Base-by-base conservation (phyloP, 768 basidiomycete species). In the Collybia sp. region DNA sequence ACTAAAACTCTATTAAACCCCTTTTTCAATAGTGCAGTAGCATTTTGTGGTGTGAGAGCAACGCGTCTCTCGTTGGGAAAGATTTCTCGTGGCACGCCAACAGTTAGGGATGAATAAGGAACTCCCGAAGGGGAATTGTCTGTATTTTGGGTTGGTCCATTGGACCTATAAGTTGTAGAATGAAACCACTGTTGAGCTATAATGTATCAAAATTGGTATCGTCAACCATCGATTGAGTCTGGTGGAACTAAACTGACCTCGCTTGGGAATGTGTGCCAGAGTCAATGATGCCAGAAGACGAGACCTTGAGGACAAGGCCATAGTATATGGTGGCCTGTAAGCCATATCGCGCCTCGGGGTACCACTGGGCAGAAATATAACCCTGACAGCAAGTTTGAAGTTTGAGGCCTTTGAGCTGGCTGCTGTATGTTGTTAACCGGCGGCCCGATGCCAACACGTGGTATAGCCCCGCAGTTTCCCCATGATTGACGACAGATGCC, bases 1-100 rank as follows among this genome's bases (percentile, higher is more conserved):
- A 93, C 76, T 31, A 93, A 70, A 40, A 93, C 79, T 45, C 73
- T 73, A 5, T 65, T 55, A 57, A 93, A 91, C 5, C 91, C 91
- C 55, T 93, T 93, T 74, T 93, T 93, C 47, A 79, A 75, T 40
- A 93, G 71, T 30, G 85, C 59, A 2, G 80, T 70, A 3, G 80
- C 80, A 58, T 91, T 92, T 58, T 84, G 79, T 3, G 91, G 91
- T 0, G 91, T 89, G 6, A 93, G 66, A 33, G 89, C 77, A 37
- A 93, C 89, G 43, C 91, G 80, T 41, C 83, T 75, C 60, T 93
- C 91, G 50, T 83, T 78, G 2, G 84, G 83, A 58, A 79, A 91
- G 36, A 76, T 73, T 65, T 93, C 91, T 44, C 75, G 74, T 11
- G 90, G 88, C 13, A 88, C 77, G 18, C 91, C 91, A 46, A 93